Base-by-base conservation (phyloP, 176 grass and related monocot genomes). In the Lolium perenne region DNA sequence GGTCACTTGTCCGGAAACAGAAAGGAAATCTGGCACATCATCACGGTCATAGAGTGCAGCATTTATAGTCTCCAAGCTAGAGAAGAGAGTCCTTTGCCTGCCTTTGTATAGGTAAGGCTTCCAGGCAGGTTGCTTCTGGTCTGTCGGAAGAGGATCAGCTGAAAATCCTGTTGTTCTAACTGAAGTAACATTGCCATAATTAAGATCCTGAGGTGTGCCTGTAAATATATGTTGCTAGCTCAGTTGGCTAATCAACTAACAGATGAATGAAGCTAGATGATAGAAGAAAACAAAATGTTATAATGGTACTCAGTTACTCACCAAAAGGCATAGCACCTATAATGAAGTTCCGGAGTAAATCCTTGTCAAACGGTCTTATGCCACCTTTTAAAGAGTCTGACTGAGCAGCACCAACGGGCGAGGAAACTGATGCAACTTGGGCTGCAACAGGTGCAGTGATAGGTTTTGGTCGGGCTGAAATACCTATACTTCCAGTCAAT, bases 41-140 rank as follows among this genome's bases (percentile, higher is more conserved):
- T 98, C 93, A 78, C 95, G 95, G 74, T 98, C 95, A 87, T 98
- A 98, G 79, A 98, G 77, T 79, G 93, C 91, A 59, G 93, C 95
- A 84, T 87, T 94, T 69, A 98, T 80, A 46, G 59, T 88, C 85
- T 98, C 95, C 54, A 92, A 66, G 86, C 85, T 95, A 57, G 87
- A 85, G 66, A 98, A 94, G 41, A 95, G 73, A 46, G 93, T 86
- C 71, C 91, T 89, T 79, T 98, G 95, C 59, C 86, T 95, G 74
- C 95, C 95, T 86, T 90, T 98, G 72, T 95, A 95, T 75, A 98
- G 84, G 79, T 89, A 95, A 70, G 95, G 93, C 48, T 98, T 98
- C 95, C 93, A 98, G 20, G 93, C 93, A 85, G 95, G 93, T 89
- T 98, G 93, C 66, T 95, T 94, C 76, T 93, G 91, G 60, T 95